phyloP scores from a whole-genome alignment of 208 protist genomes.

The Porcisia hertigi region DNA sequence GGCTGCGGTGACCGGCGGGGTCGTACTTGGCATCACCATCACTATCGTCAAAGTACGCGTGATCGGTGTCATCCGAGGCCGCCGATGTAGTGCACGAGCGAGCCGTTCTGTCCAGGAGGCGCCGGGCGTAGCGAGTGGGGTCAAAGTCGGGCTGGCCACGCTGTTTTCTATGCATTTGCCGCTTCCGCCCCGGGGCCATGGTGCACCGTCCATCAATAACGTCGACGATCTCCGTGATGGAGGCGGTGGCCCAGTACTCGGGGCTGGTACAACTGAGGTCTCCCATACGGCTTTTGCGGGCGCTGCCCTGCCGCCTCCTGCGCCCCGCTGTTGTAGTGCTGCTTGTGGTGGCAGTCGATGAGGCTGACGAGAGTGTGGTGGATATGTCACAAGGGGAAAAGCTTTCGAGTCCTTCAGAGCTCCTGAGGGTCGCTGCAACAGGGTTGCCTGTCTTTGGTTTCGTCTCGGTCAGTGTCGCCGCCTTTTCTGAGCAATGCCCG shows the following conservation, averaged over 20 bases:
- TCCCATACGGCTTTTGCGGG: background rate
- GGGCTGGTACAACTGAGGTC: background rate
- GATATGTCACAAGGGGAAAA: slow-evolving; percentile 27
- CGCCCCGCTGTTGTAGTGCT: background rate
- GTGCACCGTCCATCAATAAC: slow-evolving; percentile 9
- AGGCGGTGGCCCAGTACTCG: slow-evolving; percentile 18
- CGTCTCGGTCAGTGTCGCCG: background rate
- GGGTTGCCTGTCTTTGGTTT: background rate
- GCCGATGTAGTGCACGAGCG: background rate
- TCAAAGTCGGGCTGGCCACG: slow-evolving; percentile 7
- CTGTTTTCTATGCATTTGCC: background rate
- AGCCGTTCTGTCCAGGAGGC: slow-evolving; percentile 13
- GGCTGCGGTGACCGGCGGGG: background rate
- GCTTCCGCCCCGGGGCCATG: background rate
- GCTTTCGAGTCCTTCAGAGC: background rate
- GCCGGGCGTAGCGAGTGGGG: slow-evolving; percentile 16
- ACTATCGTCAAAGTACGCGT: background rate
- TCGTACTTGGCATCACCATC: background rate
- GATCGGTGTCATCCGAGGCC: slow-evolving; percentile 1
- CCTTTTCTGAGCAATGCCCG: background rate
- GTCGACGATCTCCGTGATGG: slow-evolving; percentile 26
- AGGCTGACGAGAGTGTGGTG: background rate
- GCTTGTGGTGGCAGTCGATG: background rate
- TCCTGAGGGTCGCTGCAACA: background rate
- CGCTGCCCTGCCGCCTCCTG: background rate